Base-by-base conservation (phyloP, 139 green algal species). In the Tetradesmus obliquus region DNA sequence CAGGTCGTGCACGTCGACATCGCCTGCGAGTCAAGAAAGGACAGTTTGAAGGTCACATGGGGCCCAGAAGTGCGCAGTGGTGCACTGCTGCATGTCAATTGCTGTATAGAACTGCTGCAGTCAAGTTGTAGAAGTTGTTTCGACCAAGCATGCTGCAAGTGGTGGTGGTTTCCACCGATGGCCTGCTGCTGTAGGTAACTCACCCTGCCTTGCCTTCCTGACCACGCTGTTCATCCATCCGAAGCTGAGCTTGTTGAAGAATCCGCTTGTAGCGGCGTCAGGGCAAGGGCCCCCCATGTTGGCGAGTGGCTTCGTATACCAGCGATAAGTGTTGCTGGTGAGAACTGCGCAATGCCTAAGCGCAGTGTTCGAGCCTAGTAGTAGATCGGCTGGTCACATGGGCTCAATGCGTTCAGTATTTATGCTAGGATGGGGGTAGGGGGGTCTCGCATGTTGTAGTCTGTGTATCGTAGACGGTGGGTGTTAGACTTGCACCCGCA, bases 1-100 rank as follows among this genome's bases (percentile, higher is more conserved):
- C 71, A 96, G 92, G n/a, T 95, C 92, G 54, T 92, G 87, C n/a
- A 93, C 87, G 54, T 74, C 79, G 54, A 96, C 79, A 10, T 87
- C 87, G n/a, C 92, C 93, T 9, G 45, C 66, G 19, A 13, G 60
- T 4, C 81, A 82, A 15, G 6, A 71, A 10, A 71, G 60, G 57
- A 66, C 57, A 66, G 32, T 45, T 45, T 45, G 32, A 45, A 7
- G 76, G 79, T 84, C 79, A 58, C 79, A 84, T 58, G 79, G 79
- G 79, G 45, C 32, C 66, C n/a, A 24, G 66, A 20, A 19, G 66
- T 76, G 66, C 66, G n/a, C 5, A 24, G 66, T 19, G n/a, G 66
- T 76, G 66, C 57, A 66, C 20, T 79, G 69, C 69, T 79, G 69
- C 9, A 7, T 54, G n/a, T 17, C 66, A 24, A 6, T 3, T 7